Evolutionary conservation across 148 eudicot species (phyloP).

Genomic region (Salicornia ramosissima): DNA sequence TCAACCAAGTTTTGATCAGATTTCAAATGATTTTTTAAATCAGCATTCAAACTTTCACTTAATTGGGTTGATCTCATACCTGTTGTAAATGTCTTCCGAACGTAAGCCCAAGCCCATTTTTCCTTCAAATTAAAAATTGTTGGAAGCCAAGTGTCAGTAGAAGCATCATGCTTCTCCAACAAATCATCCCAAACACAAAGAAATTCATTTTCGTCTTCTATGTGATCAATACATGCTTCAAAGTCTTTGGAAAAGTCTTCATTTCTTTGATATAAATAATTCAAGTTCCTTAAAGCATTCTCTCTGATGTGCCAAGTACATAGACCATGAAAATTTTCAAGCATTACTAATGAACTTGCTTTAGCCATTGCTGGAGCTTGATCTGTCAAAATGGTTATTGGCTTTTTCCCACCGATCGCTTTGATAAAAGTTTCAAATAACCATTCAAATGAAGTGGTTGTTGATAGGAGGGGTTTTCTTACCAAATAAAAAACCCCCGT

Average conservation of each 20-base stretch:
- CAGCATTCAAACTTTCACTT: slow-evolving; percentile 15
- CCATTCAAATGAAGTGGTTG: slow-evolving; percentile 32
- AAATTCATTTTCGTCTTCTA: slow-evolving; percentile 18
- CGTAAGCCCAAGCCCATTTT: slow-evolving; percentile 32
- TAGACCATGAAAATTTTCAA: slow-evolving; percentile 28
- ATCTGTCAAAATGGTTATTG: slow-evolving; percentile 34
- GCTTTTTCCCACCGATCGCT: slow-evolving; percentile 27
- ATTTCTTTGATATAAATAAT: slow-evolving; percentile 10
- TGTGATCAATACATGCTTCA: slow-evolving; percentile 20
- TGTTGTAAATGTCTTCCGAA: slow-evolving; percentile 19
- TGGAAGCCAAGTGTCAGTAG: slow-evolving; percentile 21
- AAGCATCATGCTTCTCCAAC: slow-evolving; percentile 12
- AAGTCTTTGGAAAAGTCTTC: slow-evolving; percentile 21
- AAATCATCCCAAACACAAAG: slow-evolving; percentile 25
- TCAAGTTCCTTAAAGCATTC: slow-evolving; percentile 22
- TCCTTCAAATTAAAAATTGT: slow-evolving; percentile 15
- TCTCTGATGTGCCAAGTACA: slow-evolving; percentile 33
- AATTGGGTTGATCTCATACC: slow-evolving; percentile 27
- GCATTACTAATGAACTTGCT: slow-evolving; percentile 18
- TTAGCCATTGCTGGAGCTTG: slow-evolving; percentile 25
- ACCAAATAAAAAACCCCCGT: no score
- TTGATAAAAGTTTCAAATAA: slow-evolving; percentile 34
- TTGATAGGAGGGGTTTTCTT: no score
- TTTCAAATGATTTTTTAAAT: no score
- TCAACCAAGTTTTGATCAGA: no score